Evolutionary conservation across 257 asterid genomes (phyloP).

Genomic region (Scutellaria minor): DNA sequence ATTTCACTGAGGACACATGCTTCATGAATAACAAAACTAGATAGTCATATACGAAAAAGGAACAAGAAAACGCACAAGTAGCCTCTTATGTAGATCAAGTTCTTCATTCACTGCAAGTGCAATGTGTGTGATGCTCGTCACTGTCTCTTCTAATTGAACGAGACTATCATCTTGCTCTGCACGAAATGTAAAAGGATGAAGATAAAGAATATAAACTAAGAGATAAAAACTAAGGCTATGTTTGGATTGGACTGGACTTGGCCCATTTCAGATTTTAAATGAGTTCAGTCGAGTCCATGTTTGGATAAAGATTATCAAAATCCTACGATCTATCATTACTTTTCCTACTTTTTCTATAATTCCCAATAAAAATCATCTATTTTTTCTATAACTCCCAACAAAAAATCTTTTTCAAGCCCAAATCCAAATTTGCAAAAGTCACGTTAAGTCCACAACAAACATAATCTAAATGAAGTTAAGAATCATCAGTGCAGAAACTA

Average conservation of each 20-base stretch:
- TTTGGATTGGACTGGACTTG: too few species aligned
- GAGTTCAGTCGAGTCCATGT: too few species aligned
- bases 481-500: slow-evolving; percentile 21
- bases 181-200: slow-evolving; percentile 24
- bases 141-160: slow-evolving; percentile 85
- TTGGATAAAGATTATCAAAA: too few species aligned
- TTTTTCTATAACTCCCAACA: too few species aligned
- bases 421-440: too few species aligned
- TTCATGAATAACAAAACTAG: neutral
- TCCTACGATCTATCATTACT: too few species aligned
- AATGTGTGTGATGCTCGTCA: slow-evolving; percentile 90
- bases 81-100: slow-evolving; percentile 84
- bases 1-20: neutral
- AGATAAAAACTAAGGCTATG: slow-evolving; percentile 4
- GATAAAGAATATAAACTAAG: slow-evolving; percentile 5
- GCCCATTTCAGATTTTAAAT: too few species aligned
- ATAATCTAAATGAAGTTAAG: slow-evolving; percentile 29
- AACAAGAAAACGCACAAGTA: slow-evolving; percentile 64
- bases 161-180: slow-evolving; percentile 97
- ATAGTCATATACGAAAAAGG: slow-evolving; percentile 7
- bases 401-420: too few species aligned
- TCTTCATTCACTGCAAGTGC: slow-evolving; percentile 96
- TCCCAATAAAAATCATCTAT: too few species aligned
- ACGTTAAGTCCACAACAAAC: too few species aligned
- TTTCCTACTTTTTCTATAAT: too few species aligned